These are phyloP conservation scores for Kodamaea suecica DNA, from an alignment of 1,139 yeast genomes.

Conservation along the genomic window DNA sequence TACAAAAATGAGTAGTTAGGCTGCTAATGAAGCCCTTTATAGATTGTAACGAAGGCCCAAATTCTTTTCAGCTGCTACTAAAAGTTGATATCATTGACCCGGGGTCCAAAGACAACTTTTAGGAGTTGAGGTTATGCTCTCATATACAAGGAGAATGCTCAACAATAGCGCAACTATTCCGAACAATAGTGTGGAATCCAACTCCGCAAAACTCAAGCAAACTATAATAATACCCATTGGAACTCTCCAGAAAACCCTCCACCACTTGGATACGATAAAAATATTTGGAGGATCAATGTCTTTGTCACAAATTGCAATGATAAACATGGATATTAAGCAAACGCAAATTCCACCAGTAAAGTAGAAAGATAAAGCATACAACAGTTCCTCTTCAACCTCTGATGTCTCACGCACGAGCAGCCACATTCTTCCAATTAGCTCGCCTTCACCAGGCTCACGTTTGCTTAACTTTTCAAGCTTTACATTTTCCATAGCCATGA, in stretches of 20 bases:
- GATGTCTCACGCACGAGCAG: conserved; percentile 1
- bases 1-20: too few species aligned
- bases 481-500: conserved; percentile 25
- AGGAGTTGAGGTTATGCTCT: conserved; percentile 32
- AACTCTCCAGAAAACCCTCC: conserved; percentile 39
- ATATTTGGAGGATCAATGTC: conserved; percentile 33
- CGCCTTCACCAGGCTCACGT: conserved; percentile 4
- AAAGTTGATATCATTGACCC: too few species aligned
- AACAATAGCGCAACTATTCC: conserved; percentile 40
- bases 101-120: conserved; percentile 3
- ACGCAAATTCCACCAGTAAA: conserved; percentile 51
- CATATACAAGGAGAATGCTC: conserved; percentile 32
- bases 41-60: too few species aligned
- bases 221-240: conserved; percentile 40
- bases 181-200: conserved; percentile 41
- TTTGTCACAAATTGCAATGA: conserved; percentile 39
- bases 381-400: conserved; percentile 22
- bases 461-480: conserved; percentile 9
- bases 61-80: too few species aligned
- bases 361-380: conserved; percentile 41
- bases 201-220: conserved; percentile 45
- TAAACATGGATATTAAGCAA: conserved; percentile 32
- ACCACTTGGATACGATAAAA: conserved; percentile 31
- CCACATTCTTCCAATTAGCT: not conserved
- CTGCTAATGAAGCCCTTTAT: too few species aligned